Evolutionary conservation across 768 basidiomycete genomes (phyloP).

Genomic region (Pholiota conissans): DNA sequence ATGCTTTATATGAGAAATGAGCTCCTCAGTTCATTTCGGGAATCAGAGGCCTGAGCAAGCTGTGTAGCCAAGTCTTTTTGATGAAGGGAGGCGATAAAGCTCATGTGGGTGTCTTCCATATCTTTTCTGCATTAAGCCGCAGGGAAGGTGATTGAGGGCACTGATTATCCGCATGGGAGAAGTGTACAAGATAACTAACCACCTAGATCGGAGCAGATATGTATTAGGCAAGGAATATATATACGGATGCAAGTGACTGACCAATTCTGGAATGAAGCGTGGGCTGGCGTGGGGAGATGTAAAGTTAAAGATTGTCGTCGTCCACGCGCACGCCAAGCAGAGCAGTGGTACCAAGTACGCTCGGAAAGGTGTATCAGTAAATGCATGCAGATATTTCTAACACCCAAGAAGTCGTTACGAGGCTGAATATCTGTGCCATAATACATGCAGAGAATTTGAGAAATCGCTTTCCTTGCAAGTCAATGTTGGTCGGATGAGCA

Average conservation of each 20-base stretch:
- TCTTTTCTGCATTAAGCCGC: background rate
- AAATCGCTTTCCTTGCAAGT: no score
- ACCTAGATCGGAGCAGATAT: background rate
- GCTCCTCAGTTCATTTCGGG: background rate
- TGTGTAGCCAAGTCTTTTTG: background rate
- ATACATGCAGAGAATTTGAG: no score
- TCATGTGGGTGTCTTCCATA: background rate
- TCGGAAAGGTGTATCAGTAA: no score
- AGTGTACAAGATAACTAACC: background rate
- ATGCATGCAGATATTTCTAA: background rate
- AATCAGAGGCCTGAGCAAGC: background rate
- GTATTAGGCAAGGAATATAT: no score
- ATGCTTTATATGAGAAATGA: background rate
- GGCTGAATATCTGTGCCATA: no score
- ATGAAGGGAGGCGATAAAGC: background rate
- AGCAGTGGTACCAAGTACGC: no score
- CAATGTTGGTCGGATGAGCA: no score
- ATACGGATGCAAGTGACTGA: background rate
- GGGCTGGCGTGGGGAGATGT: no score
- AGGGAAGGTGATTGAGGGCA: background rate
- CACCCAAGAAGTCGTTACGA: no score
- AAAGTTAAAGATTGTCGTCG: no score
- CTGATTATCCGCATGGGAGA: background rate
- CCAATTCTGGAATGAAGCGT: background rate
- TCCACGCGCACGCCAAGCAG: no score